Conservation (phyloP, 345 rosid species). For the Pistacia atlantica region DNA sequence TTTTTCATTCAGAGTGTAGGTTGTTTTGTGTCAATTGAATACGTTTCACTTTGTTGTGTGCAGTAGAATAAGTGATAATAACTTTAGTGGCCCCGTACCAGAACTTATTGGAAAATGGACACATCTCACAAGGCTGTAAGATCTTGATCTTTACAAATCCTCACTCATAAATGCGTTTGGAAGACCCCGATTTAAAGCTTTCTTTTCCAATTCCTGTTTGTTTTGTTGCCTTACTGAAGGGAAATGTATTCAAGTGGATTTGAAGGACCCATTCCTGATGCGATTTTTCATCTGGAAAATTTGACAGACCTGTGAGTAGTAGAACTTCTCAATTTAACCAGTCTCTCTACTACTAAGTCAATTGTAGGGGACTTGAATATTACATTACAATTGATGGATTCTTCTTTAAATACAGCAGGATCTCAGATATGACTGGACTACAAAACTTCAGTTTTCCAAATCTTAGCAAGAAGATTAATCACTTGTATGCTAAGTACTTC, state of each 20-base stretch:
- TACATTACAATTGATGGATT: not conserved
- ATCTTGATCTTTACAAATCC: not conserved
- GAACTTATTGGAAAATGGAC: slow-evolving; percentile 49
- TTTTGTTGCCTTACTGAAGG: slow-evolving; percentile 26
- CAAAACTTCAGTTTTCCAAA: slow-evolving; percentile 44
- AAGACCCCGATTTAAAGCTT: not conserved
- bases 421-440: slow-evolving; percentile 52
- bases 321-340: slow-evolving; percentile 16
- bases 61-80: slow-evolving; percentile 70
- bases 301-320: slow-evolving; percentile 47
- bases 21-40: not conserved
- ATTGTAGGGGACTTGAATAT: not conserved
- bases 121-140: slow-evolving; percentile 56
- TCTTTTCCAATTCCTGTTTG: not conserved
- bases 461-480: slow-evolving; percentile 28
- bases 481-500: slow-evolving; percentile 41
- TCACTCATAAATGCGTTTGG: not conserved
- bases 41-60: slow-evolving; percentile 2
- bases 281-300: slow-evolving; percentile 37
- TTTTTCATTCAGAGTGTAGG: not conserved
- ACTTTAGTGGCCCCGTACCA: slow-evolving; percentile 57
- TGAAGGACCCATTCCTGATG: slow-evolving; percentile 54
- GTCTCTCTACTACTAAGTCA: not conserved
- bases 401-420: slow-evolving; percentile 47
- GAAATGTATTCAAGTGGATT: slow-evolving; percentile 69